Evolutionary conservation across 73 alveolate species (phyloP).

Genomic region (Tetrahymena thermophila): DNA sequence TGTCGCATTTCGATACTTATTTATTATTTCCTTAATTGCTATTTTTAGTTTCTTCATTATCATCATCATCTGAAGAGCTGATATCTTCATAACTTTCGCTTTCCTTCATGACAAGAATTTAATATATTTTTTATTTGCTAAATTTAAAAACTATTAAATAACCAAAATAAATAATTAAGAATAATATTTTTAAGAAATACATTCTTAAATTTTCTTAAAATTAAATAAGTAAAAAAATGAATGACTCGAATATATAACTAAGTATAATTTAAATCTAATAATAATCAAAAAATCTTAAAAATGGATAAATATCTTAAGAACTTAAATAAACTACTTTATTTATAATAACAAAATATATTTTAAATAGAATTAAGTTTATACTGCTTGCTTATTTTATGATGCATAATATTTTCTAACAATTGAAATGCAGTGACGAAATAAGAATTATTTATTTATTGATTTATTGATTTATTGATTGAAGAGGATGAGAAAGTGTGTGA

Average conservation of each 20-base stretch:
- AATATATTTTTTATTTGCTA: neutral
- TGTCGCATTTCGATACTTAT: neutral
- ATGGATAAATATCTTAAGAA: too few species aligned
- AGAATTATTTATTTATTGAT: neutral
- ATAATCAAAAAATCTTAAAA: too few species aligned
- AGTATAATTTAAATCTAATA: too few species aligned
- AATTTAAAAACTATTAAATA: neutral
- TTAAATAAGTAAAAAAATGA: too few species aligned
- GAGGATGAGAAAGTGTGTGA: neutral
- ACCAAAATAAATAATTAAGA: neutral
- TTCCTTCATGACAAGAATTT: neutral
- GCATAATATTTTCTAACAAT: too few species aligned
- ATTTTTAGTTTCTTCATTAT: neutral
- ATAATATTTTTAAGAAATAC: neutral
- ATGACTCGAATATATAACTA: neutral
- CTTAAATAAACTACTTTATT: too few species aligned
- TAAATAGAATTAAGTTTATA: too few species aligned
- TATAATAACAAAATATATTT: too few species aligned
- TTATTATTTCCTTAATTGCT: neutral
- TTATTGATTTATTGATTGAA: too few species aligned
- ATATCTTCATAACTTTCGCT: neutral
- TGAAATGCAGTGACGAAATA: too few species aligned
- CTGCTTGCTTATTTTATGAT: too few species aligned
- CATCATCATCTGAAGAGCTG: neutral
- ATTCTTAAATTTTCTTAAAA: too few species aligned